Conservation (phyloP, 768 basidiomycete species). For the Jaapia argillacea region DNA sequence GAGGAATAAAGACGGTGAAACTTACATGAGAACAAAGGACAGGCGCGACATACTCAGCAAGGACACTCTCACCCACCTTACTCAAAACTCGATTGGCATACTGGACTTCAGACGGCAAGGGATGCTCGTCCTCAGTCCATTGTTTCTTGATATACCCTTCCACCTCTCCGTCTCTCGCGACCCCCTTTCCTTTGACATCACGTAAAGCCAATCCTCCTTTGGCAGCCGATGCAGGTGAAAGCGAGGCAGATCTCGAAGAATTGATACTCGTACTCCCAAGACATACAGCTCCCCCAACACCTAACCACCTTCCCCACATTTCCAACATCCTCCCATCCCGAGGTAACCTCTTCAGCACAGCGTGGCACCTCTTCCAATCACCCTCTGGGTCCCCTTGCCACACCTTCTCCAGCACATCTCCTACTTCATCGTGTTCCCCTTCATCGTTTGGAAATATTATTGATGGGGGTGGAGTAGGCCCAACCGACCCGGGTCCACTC, state of each 20-base stretch:
- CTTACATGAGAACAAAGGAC: slow-evolving; percentile 55
- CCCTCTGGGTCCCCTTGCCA: slow-evolving; percentile 46
- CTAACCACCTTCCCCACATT: slow-evolving; percentile 67
- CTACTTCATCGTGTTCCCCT: background rate
- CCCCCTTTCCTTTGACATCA: slow-evolving; percentile 17
- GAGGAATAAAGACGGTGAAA: slow-evolving; percentile 7
- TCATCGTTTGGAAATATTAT: background rate
- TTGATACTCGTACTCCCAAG: slow-evolving; percentile 4
- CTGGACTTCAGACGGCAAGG: slow-evolving; percentile 7
- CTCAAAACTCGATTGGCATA: slow-evolving; percentile 8
- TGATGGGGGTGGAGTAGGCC: background rate
- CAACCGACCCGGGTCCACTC: background rate
- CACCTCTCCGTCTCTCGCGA: too few relatives aligned
- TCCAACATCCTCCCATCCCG: slow-evolving; percentile 71
- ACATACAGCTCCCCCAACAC: slow-evolving; percentile 21
- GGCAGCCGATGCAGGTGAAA: background rate
- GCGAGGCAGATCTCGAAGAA: background rate
- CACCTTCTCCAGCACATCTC: slow-evolving; percentile 14
- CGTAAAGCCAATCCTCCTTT: background rate
- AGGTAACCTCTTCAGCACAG: slow-evolving; percentile 39
- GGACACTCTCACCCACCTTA: slow-evolving; percentile 9
- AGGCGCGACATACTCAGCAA: slow-evolving; percentile 32
- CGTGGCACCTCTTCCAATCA: slow-evolving; percentile 53
- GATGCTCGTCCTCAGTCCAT: slow-evolving; percentile 35
- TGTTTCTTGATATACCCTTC: too few relatives aligned